A percentile compares a stretch with the other conserved stretches of the same genome.
Evolutionary conservation across 345 rosid species (phyloP).

Genomic region (Ricinus communis): DNA sequence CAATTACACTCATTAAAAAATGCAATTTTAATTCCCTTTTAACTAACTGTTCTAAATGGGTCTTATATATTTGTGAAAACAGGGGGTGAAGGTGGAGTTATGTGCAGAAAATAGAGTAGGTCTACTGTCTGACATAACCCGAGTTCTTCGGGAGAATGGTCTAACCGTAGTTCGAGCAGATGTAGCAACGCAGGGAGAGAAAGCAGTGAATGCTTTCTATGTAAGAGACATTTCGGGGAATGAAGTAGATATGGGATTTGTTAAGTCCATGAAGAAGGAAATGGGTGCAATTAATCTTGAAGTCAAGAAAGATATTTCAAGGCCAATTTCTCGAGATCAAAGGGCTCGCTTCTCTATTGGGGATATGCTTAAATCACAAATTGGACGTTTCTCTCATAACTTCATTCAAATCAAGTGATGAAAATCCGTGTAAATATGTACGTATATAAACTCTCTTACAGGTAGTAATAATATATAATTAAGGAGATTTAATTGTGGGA

Average conservation of each 20-base stretch:
- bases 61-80: no score
- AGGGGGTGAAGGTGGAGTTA: constrained; percentile 63
- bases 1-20: background rate
- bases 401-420: constrained; percentile 41
- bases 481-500: no score
- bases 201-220: constrained; percentile 53
- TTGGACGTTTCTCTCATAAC: constrained; percentile 51
- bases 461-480: no score
- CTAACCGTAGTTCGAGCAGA: constrained; percentile 65
- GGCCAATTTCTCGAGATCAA: constrained; percentile 12
- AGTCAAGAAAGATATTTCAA: constrained; percentile 32
- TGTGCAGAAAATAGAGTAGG: constrained; percentile 63
- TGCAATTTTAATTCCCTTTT: no score
- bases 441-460: no score
- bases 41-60: no score
- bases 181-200: constrained; percentile 61
- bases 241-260: constrained; percentile 56
- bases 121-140: constrained; percentile 60
- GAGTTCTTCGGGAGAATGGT: constrained; percentile 68
- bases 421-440: background rate
- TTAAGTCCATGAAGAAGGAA: constrained; percentile 59
- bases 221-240: constrained; percentile 54
- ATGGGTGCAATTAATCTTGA: constrained; percentile 58
- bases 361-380: constrained; percentile 45
- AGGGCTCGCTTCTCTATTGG: constrained; percentile 44